Percentiles rank a stretch among this genome's conserved stretches.
Evolutionary conservation across 2,329 filamentous ascomycete species (phyloP).

Genomic region (Huntiella savannae): DNA sequence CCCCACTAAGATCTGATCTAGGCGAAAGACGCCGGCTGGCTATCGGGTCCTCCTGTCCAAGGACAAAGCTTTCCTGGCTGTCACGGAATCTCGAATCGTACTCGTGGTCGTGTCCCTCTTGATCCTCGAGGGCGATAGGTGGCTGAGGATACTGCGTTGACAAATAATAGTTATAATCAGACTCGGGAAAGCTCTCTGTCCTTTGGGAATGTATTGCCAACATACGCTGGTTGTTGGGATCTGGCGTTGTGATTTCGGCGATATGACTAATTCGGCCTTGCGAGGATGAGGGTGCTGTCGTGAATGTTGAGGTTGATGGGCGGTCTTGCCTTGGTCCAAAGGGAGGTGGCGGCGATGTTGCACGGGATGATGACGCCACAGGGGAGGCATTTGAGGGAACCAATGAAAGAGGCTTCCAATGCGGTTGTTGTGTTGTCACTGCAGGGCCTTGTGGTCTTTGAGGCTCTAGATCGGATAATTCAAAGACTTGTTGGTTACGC

Average conservation of each 20-base stretch:
- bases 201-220: not conserved
- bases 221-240: not conserved
- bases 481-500: not conserved
- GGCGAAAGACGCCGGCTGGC: constrained; percentile 2
- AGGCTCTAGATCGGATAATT: not conserved
- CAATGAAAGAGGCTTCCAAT: not conserved
- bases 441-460: not conserved
- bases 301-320: not conserved
- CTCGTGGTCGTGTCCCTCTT: no score
- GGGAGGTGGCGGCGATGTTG: not conserved
- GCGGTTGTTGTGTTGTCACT: not conserved
- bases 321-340: not conserved
- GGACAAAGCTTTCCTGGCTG: constrained; percentile 18
- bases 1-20: not conserved
- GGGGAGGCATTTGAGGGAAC: no score
- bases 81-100: constrained; percentile 13
- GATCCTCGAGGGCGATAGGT: not conserved
- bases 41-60: constrained; percentile 17
- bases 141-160: not conserved
- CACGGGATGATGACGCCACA: no score
- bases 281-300: not conserved
- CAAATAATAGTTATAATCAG: constrained; percentile 4
- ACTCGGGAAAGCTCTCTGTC: constrained; percentile 1
- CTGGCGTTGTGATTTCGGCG: not conserved
- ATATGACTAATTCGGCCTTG: constrained; percentile 1